Evolutionary conservation across 2,329 filamentous ascomycete genomes (phyloP).

Genomic region (Penicillium sp.): DNA sequence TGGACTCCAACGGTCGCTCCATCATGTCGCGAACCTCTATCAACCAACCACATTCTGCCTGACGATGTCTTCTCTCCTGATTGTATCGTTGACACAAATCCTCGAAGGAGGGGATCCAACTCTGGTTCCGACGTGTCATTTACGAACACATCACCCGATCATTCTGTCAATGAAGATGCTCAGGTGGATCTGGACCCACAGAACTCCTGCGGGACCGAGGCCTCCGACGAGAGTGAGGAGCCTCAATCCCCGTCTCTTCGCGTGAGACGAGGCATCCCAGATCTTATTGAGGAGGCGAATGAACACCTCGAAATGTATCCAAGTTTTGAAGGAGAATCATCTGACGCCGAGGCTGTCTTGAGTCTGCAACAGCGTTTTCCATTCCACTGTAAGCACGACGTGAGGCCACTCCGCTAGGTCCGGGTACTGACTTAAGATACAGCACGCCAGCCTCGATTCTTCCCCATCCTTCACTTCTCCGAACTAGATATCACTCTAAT

Average conservation of each 20-base stretch:
- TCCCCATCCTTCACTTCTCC: slow-evolving; percentile 47
- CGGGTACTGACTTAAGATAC: neutral
- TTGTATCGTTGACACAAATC: slow-evolving; percentile 17
- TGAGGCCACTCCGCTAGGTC: too few relatives aligned
- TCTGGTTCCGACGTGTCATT: neutral
- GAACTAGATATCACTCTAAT: slow-evolving; percentile 42
- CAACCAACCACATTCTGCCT: slow-evolving; percentile 5
- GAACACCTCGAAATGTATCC: slow-evolving; percentile 1
- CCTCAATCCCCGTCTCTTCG: neutral
- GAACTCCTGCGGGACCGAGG: neutral
- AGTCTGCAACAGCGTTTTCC: slow-evolving; percentile 1
- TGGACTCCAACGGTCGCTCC: slow-evolving; percentile 27
- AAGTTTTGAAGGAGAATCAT: too few relatives aligned
- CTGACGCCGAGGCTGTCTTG: slow-evolving; percentile 10
- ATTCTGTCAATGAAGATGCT: neutral
- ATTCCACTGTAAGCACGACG: slow-evolving; percentile 17
- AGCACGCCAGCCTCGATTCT: slow-evolving; percentile 30
- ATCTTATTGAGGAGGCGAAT: slow-evolving; percentile 20
- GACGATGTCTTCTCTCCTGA: slow-evolving; percentile 32
- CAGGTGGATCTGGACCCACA: neutral
- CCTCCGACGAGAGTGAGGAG: neutral
- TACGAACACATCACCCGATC: neutral
- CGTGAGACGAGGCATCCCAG: slow-evolving; percentile 1
- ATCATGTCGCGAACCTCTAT: neutral
- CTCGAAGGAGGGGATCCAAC: neutral